These are phyloP conservation scores for Suillus fuscotomentosus DNA, from an alignment of 768 basidiomycete species.

Conservation along the genomic window DNA sequence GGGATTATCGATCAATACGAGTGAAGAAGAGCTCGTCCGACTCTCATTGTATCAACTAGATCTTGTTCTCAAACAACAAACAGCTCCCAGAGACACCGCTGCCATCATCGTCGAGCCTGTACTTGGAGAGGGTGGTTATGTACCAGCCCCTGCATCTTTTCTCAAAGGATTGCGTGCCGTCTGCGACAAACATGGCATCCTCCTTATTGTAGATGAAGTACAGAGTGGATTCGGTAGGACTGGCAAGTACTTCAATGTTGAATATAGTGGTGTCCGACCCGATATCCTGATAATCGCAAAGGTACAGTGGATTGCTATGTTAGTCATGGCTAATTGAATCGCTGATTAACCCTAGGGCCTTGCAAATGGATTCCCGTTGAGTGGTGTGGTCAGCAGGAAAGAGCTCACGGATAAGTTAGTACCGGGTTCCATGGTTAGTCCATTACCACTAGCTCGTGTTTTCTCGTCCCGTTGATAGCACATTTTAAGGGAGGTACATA, in stretches of 20 bases:
- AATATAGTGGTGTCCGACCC: constrained; percentile 81
- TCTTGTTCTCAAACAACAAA: constrained; percentile 77
- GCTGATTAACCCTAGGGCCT: constrained; percentile 49
- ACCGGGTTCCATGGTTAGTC: constrained; percentile 74
- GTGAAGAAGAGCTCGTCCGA: constrained; percentile 54
- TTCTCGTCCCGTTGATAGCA: constrained; percentile 8
- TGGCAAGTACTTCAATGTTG: constrained; percentile 78
- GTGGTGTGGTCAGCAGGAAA: constrained; percentile 77
- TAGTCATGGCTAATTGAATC: constrained; percentile 8
- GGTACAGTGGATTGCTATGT: constrained; percentile 34
- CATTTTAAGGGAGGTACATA: constrained; percentile 75
- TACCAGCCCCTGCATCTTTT: constrained; percentile 80
- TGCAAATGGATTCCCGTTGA: constrained; percentile 93
- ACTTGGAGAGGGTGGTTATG: constrained; percentile 94
- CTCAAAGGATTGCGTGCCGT: constrained; percentile 74
- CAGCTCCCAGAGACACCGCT: constrained; percentile 81
- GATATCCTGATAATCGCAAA: constrained; percentile 92
- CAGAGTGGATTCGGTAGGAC: constrained; percentile 91
- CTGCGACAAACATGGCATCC: constrained; percentile 85
- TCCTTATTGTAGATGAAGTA: constrained; percentile 85
- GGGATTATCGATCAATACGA: constrained; percentile 53
- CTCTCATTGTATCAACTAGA: constrained; percentile 79
- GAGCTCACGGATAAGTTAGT: constrained; percentile 77
- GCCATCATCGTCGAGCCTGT: constrained; percentile 95
- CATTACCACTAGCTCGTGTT: not conserved